Evolutionary conservation across 1,139 yeast genomes (phyloP).

Genomic region (Debaryomyces udenii): DNA sequence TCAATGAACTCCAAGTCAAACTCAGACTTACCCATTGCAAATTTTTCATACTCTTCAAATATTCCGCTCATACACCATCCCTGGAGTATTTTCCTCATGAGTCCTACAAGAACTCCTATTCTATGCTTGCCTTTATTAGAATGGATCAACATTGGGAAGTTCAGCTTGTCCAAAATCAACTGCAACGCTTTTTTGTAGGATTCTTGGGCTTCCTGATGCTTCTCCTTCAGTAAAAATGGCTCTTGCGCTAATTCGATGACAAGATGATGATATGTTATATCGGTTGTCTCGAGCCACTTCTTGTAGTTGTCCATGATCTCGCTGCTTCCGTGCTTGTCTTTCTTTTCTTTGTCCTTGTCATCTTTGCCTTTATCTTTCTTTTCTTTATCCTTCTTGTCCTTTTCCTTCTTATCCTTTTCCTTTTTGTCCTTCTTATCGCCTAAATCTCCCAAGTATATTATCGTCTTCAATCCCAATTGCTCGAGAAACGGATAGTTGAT

Average conservation of each 20-base stretch:
- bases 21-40: slow-evolving; percentile 92
- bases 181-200: slow-evolving; percentile 65
- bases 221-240: slow-evolving; percentile 62
- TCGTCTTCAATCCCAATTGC: slow-evolving; percentile 71
- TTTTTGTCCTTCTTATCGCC: slow-evolving; percentile 31
- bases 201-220: slow-evolving; percentile 39
- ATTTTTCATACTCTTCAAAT: slow-evolving; percentile 90
- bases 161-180: slow-evolving; percentile 65
- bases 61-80: slow-evolving; percentile 95
- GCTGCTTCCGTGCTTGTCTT: slow-evolving; percentile 39
- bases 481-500: slow-evolving; percentile 78
- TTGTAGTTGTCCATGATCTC: slow-evolving; percentile 55
- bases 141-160: slow-evolving; percentile 86
- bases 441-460: slow-evolving; percentile 79
- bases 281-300: slow-evolving; percentile 61
- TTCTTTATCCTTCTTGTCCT: slow-evolving; percentile 42
- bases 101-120: slow-evolving; percentile 88
- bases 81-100: slow-evolving; percentile 80
- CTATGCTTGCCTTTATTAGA: slow-evolving; percentile 96
- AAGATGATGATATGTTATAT: slow-evolving; percentile 62
- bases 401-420: slow-evolving; percentile 26
- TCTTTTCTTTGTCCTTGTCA: slow-evolving; percentile 29
- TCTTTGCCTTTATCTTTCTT: slow-evolving; percentile 25
- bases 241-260: slow-evolving; percentile 74
- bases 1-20: slow-evolving; percentile 74